phyloP scores from a whole-genome alignment of 208 protist species.

The Wallacemonas sp. region DNA sequence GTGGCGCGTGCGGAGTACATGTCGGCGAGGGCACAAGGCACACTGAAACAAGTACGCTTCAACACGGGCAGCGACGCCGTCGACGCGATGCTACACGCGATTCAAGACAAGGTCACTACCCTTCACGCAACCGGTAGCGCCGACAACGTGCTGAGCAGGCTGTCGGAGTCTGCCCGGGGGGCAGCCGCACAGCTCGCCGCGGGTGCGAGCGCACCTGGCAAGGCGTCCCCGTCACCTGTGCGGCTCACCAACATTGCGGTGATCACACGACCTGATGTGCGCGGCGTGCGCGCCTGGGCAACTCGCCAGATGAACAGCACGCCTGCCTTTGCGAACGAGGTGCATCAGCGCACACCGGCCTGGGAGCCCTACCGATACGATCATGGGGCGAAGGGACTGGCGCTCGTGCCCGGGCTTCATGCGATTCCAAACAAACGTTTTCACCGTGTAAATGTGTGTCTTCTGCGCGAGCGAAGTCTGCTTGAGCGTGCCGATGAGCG shows the following conservation, averaged over 20 bases:
- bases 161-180: constrained; percentile 12
- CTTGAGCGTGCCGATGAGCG: constrained; percentile 19
- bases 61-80: constrained; percentile 31
- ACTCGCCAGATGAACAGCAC: constrained; percentile 30
- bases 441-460: constrained; percentile 14
- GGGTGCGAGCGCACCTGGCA: constrained; percentile 14
- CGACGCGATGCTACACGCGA: constrained; percentile 21
- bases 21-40: constrained; percentile 5
- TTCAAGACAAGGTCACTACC: constrained; percentile 22
- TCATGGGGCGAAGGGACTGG: constrained; percentile 24
- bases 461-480: constrained; percentile 32
- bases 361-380: constrained; percentile 28
- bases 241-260: constrained; percentile 36
- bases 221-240: not conserved
- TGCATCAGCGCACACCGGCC: constrained; percentile 14
- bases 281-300: constrained; percentile 41
- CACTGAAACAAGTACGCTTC: constrained; percentile 16
- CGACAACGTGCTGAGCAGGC: constrained; percentile 23
- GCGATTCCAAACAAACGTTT: constrained; percentile 39
- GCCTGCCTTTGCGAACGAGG: constrained; percentile 19
- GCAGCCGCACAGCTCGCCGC: constrained; percentile 10
- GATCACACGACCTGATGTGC: constrained; percentile 36
- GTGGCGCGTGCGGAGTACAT: constrained; percentile 35
- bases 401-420: constrained; percentile 27
- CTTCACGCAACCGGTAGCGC: not conserved